phyloP scores from a whole-genome alignment of 2,329 filamentous ascomycete species.

The Chalaropsis thielavioides region DNA sequence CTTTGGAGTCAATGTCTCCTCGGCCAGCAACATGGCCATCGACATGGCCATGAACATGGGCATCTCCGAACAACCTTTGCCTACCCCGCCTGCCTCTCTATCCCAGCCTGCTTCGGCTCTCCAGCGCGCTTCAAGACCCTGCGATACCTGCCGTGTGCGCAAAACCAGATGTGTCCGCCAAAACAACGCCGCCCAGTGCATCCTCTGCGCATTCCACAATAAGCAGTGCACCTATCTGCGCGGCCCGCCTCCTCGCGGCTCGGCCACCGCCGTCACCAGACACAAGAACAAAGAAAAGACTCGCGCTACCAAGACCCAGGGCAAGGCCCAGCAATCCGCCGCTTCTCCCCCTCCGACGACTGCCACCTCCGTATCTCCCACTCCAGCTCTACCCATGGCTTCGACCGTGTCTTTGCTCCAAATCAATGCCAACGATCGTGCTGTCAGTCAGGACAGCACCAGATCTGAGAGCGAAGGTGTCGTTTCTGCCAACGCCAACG shows the following conservation, averaged over 20 bases:
- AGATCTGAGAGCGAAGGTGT: constrained; percentile 2
- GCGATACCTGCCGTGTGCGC: constrained; percentile 49
- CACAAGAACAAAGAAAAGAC: constrained; percentile 20
- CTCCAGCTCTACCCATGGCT: background rate
- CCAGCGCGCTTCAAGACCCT: constrained; percentile 30
- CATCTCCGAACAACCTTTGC: background rate
- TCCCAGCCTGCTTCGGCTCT: constrained; percentile 2
- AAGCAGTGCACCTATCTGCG: constrained; percentile 50
- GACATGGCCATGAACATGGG: constrained; percentile 9
- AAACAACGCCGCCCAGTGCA: constrained; percentile 43
- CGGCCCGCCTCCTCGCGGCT: constrained; percentile 24
- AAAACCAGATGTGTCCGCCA: constrained; percentile 53
- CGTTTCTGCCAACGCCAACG: background rate
- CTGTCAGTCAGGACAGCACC: background rate
- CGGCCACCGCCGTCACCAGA: constrained; percentile 22
- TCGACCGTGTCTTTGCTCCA: background rate
- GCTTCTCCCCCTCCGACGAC: constrained; percentile 17
- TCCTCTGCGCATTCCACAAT: constrained; percentile 51
- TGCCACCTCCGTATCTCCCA: constrained; percentile 12
- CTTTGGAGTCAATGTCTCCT: background rate
- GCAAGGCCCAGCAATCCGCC: constrained; percentile 13
- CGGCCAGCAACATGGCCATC: constrained; percentile 3
- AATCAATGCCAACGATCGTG: background rate
- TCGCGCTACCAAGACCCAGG: constrained; percentile 5
- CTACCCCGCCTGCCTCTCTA: constrained; percentile 5